These are phyloP conservation scores for Madurella mycetomatis DNA, from an alignment of 2,329 filamentous ascomycete species.

Conservation along the genomic window DNA sequence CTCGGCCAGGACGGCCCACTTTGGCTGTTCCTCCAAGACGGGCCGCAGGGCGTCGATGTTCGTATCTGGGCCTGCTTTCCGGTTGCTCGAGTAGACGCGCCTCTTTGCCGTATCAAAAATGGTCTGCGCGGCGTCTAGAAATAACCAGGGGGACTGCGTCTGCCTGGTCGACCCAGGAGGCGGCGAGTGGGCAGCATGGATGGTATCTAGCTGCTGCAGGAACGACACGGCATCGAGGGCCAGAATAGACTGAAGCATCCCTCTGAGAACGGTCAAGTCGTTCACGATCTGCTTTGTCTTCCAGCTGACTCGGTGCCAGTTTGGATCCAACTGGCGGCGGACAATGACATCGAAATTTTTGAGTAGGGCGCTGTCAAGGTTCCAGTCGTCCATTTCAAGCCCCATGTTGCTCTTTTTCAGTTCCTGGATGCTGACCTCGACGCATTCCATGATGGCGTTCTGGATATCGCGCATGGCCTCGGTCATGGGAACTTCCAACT, in stretches of 20 bases:
- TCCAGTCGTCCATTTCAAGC: conserved; percentile 96
- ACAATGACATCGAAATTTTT: conserved; percentile 89
- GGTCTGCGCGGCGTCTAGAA: conserved; percentile 88
- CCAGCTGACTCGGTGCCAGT: conserved; percentile 95
- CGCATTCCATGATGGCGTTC: conserved; percentile 90
- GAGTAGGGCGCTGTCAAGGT: conserved; percentile 84
- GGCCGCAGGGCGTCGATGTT: conserved; percentile 63
- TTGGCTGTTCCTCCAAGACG: conserved; percentile 89
- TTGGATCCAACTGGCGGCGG: conserved; percentile 83
- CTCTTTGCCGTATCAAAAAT: conserved; percentile 88
- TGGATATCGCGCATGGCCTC: conserved; percentile 91
- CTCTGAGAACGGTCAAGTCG: conserved; percentile 77
- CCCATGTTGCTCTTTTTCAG: conserved; percentile 86
- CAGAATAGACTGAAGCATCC: conserved; percentile 75
- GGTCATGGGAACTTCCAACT: conserved; percentile 94
- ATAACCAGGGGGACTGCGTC: conserved; percentile 92
- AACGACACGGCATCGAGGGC: conserved; percentile 88
- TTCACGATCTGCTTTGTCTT: conserved; percentile 92
- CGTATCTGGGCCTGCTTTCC: conserved; percentile 47
- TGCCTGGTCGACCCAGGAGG: conserved; percentile 82
- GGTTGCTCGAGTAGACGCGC: conserved; percentile 73
- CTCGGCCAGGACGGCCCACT: conserved; percentile 86
- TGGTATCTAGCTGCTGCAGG: conserved; percentile 88
- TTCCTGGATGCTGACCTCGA: conserved; percentile 90
- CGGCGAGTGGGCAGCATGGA: conserved; percentile 84